These are phyloP conservation scores for Scleroderma bovista DNA, from an alignment of 768 basidiomycete species.

Conservation along the genomic window DNA sequence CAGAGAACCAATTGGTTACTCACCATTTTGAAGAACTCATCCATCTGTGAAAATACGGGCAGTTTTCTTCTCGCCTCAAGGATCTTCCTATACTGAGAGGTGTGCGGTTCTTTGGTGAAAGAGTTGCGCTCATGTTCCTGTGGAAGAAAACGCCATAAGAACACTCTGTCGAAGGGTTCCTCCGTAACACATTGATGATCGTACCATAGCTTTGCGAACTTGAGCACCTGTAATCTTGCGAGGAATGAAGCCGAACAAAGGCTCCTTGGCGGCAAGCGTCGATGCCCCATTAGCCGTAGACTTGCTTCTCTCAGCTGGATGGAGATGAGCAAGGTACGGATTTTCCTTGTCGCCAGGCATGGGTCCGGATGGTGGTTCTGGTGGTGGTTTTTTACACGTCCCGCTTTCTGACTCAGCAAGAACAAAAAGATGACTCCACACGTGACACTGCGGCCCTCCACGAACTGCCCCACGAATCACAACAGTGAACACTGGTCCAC, in stretches of 20 bases:
- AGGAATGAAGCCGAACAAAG: conserved; percentile 70
- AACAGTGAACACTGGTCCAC: no score
- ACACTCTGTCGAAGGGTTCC: neutral
- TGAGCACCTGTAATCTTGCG: conserved; percentile 61
- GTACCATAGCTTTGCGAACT: conserved; percentile 66
- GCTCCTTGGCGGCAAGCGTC: conserved; percentile 38
- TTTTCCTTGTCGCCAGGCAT: conserved; percentile 31
- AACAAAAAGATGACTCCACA: no score
- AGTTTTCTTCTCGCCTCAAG: conserved; percentile 79
- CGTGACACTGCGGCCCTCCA: no score
- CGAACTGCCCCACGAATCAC: no score
- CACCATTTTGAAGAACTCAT: conserved; percentile 86
- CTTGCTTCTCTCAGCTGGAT: conserved; percentile 27
- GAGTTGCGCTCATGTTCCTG: conserved; percentile 82
- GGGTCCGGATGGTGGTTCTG: neutral
- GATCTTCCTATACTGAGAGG: conserved; percentile 80
- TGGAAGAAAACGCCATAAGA: neutral
- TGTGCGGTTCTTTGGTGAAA: conserved; percentile 78
- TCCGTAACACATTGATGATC: conserved; percentile 15
- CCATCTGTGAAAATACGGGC: conserved; percentile 90
- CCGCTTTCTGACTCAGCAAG: no score
- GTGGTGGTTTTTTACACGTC: no score
- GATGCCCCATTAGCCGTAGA: neutral
- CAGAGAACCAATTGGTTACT: conserved; percentile 27
- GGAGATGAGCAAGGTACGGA: conserved; percentile 48